A percentile compares a stretch with the other conserved stretches of the same genome.
phyloP scores from a whole-genome alignment of 1,139 yeast genomes.

The Candida sp. region DNA sequence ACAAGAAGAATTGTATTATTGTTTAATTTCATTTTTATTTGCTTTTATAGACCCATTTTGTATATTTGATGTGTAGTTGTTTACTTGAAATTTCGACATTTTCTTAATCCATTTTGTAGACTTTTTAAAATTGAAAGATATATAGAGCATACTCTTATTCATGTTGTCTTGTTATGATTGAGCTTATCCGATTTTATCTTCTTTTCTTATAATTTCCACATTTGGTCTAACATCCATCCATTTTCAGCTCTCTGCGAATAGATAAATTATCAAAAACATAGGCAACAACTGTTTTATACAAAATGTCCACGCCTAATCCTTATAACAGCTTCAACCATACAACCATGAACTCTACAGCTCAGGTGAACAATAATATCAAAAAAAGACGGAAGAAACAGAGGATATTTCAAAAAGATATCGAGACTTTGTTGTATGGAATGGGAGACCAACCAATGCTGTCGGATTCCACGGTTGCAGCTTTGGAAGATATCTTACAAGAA shows the following conservation, averaged over 20 bases:
- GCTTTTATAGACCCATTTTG: neutral
- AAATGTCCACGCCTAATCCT: neutral
- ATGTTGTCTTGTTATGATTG: too few species aligned
- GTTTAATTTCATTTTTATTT: neutral
- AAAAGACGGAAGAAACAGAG: constrained; percentile 31
- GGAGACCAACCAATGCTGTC: constrained; percentile 84
- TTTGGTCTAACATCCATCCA: too few species aligned
- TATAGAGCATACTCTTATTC: too few species aligned
- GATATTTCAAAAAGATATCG: constrained; percentile 63
- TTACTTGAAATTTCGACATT: too few species aligned
- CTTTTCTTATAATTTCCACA: too few species aligned
- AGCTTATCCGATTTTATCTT: too few species aligned
- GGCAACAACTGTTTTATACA: neutral
- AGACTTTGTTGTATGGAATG: constrained; percentile 74
- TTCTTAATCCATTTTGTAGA: too few species aligned
- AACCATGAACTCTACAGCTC: constrained; percentile 7
- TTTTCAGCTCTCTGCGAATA: too few species aligned
- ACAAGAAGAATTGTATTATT: neutral
- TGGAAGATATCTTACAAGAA: constrained; percentile 82
- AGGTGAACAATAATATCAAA: constrained; percentile 10
- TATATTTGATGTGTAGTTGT: neutral
- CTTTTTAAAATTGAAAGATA: too few species aligned
- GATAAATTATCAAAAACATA: too few species aligned
- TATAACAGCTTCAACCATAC: constrained; percentile 1
- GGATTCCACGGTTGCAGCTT: constrained; percentile 70